phyloP scores from a whole-genome alignment of 164 flowering plant genomes.

The Nelumbo lutea region DNA sequence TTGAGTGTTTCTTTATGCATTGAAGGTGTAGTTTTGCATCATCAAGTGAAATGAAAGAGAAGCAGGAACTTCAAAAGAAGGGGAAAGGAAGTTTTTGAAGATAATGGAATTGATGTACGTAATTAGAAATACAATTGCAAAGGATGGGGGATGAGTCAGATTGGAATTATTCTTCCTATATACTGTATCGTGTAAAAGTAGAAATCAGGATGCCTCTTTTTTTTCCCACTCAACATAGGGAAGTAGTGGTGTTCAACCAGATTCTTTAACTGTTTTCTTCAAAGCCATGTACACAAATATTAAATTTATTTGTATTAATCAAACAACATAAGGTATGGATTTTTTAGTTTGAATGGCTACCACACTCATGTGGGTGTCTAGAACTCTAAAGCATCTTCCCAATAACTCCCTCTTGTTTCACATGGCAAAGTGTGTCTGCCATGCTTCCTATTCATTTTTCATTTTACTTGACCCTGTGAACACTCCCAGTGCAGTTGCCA shows the following conservation, averaged over 20 bases:
- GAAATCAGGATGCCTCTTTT: too few relatives aligned
- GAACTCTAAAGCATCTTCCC: too few relatives aligned
- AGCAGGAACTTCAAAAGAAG: neutral
- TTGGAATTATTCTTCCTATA: neutral
- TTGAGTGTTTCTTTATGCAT: neutral
- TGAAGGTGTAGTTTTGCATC: neutral
- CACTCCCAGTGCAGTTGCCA: neutral
- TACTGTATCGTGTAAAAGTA: neutral
- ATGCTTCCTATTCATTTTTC: too few relatives aligned
- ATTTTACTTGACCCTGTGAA: neutral
- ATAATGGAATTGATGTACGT: neutral
- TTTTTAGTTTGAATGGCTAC: neutral
- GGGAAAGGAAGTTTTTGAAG: neutral
- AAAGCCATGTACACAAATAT: neutral
- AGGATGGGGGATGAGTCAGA: neutral
- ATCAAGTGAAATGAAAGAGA: neutral
- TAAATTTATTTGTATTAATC: neutral
- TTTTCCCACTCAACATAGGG: too few relatives aligned
- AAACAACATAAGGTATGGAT: neutral
- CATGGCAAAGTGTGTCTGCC: too few relatives aligned
- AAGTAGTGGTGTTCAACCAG: too few relatives aligned
- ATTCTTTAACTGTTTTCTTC: too few relatives aligned
- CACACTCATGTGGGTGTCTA: too few relatives aligned
- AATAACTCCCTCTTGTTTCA: too few relatives aligned
- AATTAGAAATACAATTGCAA: too few relatives aligned